Percentiles rank a stretch among this genome's conserved stretches.
Conservation (phyloP, 768 basidiomycete genomes). For the Pulveroboletus sp. region DNA sequence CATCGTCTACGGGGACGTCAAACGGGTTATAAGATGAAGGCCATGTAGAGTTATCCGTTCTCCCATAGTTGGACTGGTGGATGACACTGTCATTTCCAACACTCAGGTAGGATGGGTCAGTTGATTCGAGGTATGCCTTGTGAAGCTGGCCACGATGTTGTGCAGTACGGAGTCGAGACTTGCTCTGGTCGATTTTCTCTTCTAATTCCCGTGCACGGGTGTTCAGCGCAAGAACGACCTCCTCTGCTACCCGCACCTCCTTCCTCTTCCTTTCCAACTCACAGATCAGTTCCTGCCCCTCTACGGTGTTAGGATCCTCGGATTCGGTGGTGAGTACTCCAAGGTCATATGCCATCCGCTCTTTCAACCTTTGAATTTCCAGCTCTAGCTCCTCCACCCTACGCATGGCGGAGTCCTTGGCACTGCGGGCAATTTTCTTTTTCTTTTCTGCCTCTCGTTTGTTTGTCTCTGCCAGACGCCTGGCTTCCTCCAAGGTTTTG, state of each 20-base stretch:
- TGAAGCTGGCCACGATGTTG: constrained; percentile 53
- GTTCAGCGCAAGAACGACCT: constrained; percentile 56
- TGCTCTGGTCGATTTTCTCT: constrained; percentile 59
- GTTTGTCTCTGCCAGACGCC: constrained; percentile 72
- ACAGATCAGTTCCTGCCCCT: constrained; percentile 41
- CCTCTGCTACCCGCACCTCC: constrained; percentile 58
- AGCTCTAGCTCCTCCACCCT: constrained; percentile 56
- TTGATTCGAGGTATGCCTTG: constrained; percentile 31
- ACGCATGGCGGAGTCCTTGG: constrained; percentile 57
- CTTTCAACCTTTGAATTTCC: constrained; percentile 53
- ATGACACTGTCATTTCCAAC: constrained; percentile 3
- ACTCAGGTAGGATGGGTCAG: constrained; percentile 4
- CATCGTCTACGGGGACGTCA: constrained; percentile 21
- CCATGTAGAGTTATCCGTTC: constrained; percentile 18
- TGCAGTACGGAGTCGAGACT: constrained; percentile 51
- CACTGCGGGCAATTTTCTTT: constrained; percentile 61
- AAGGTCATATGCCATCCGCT: constrained; percentile 52
- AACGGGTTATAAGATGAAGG: constrained; percentile 31
- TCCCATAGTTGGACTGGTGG: constrained; percentile 8
- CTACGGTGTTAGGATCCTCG: constrained; percentile 38
- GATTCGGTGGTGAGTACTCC: constrained; percentile 44
- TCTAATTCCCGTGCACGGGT: constrained; percentile 70
- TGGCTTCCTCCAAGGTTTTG: constrained; percentile 82
- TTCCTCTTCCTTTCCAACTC: constrained; percentile 52
- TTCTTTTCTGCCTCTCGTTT: constrained; percentile 88